Evolutionary conservation across 202 grass and related monocot genomes (phyloP).

Genomic region (Schoenoplectus triqueter): DNA sequence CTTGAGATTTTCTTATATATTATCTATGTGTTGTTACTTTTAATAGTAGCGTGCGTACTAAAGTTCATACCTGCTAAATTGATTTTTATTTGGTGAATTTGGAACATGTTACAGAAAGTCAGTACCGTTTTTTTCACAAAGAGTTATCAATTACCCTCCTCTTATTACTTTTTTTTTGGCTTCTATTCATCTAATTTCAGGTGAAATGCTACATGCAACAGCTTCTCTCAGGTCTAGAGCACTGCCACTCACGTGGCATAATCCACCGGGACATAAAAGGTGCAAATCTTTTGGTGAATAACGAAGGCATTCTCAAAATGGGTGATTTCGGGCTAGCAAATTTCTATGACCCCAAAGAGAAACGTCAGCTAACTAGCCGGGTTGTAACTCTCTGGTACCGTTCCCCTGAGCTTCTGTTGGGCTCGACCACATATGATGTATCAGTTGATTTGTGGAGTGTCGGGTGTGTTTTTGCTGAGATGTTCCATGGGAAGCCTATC

Average conservation of each 20-base stretch:
- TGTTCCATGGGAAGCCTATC: slow-evolving; percentile 74
- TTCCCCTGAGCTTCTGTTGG: slow-evolving; percentile 88
- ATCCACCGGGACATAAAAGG: slow-evolving; percentile 97
- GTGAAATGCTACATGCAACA: slow-evolving; percentile 98
- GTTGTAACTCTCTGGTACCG: slow-evolving; percentile 99
- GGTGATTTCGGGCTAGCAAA: slow-evolving; percentile 98
- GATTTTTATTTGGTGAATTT: not conserved
- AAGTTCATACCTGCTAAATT: not conserved
- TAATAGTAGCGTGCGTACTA: not conserved
- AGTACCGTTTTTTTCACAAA: not conserved
- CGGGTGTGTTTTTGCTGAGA: slow-evolving; percentile 93
- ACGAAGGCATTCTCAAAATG: slow-evolving; percentile 91
- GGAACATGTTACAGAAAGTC: not conserved
- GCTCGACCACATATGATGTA: slow-evolving; percentile 88
- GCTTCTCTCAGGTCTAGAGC: slow-evolving; percentile 76
- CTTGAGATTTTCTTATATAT: not conserved
- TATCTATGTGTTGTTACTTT: not conserved
- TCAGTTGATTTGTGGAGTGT: slow-evolving; percentile 96
- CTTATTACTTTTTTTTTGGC: slow-evolving; percentile 23
- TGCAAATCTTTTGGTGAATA: slow-evolving; percentile 93
- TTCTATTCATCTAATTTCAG: slow-evolving; percentile 48
- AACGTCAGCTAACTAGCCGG: slow-evolving; percentile 78
- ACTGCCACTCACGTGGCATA: slow-evolving; percentile 71
- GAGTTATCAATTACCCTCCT: not conserved
- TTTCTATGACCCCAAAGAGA: slow-evolving; percentile 59